Conservation (phyloP, 306 rosid species). For the Senna tora region DNA sequence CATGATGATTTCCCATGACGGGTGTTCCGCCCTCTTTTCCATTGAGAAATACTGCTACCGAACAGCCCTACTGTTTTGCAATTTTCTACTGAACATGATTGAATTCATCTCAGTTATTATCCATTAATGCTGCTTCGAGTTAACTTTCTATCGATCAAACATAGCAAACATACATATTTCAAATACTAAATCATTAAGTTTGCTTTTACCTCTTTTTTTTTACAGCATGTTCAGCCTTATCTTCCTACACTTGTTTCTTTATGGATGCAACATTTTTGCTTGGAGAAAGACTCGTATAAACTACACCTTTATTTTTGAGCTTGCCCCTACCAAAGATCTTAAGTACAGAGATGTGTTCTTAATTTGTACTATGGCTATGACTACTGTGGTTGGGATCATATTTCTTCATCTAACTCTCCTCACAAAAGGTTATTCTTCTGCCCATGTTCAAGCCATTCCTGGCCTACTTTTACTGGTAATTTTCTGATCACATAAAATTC, state of each 20-base stretch:
- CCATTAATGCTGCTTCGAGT: no score
- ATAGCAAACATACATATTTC: no score
- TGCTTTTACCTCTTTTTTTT: constrained; percentile 16
- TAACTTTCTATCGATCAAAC: no score
- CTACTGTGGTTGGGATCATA: constrained; percentile 74
- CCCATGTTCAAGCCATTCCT: constrained; percentile 79
- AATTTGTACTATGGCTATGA: constrained; percentile 80
- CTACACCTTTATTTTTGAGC: constrained; percentile 90
- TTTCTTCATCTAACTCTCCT: constrained; percentile 74
- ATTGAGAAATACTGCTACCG: no score
- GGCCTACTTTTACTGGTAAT: constrained; percentile 86
- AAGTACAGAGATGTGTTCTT: constrained; percentile 83
- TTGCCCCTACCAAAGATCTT: constrained; percentile 68
- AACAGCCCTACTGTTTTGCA: no score
- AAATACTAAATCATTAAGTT: no score
- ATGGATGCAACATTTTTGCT: constrained; percentile 85
- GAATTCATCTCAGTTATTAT: no score
- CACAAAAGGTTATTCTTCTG: constrained; percentile 70
- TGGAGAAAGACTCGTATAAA: constrained; percentile 93
- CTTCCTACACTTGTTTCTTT: constrained; percentile 92
- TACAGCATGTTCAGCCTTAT: constrained; percentile 95
- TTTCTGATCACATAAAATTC: constrained; percentile 20
- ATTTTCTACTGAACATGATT: no score
- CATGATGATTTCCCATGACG: no score
- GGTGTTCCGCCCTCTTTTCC: no score